Conservation (phyloP, 2,329 filamentous ascomycete genomes). For the Berkeleyomyces rouxiae region DNA sequence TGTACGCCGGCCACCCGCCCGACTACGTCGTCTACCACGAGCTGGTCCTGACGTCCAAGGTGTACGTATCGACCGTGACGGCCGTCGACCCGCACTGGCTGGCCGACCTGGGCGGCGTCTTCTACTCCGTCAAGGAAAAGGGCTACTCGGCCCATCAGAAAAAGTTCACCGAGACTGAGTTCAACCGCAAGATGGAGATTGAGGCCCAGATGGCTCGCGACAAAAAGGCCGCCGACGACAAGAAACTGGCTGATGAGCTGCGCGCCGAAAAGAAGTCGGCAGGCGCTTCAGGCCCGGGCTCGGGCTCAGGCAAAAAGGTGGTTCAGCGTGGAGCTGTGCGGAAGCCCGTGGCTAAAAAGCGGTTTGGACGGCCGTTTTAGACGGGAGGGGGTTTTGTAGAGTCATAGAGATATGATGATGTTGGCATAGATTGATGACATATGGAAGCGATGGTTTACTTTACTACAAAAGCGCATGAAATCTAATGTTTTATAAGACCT, state of each 20-base stretch:
- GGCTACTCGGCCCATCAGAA: constrained; percentile 80
- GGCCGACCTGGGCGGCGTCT: constrained; percentile 87
- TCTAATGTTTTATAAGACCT: too few species aligned
- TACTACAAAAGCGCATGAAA: too few species aligned
- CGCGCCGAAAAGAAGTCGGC: constrained; percentile 29
- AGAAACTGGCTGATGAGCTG: constrained; percentile 33
- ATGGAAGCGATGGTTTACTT: too few species aligned
- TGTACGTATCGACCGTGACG: constrained; percentile 96
- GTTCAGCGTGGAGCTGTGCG: constrained; percentile 45
- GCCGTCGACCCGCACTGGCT: constrained; percentile 95
- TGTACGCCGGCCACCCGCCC: constrained; percentile 88
- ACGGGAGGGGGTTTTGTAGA: neutral
- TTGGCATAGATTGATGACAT: too few species aligned
- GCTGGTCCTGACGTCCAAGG: constrained; percentile 86
- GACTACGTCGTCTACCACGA: constrained; percentile 98
- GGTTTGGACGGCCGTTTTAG: constrained; percentile 13
- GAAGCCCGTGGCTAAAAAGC: constrained; percentile 23
- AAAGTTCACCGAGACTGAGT: constrained; percentile 75
- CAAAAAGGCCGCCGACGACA: constrained; percentile 48
- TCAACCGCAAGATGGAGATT: constrained; percentile 84
- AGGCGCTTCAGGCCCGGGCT: constrained; percentile 4
- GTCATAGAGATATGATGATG: too few species aligned
- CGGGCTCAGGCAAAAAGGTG: constrained; percentile 34
- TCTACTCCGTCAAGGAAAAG: constrained; percentile 96
- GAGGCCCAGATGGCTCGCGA: constrained; percentile 84